phyloP scores from a whole-genome alignment of 2,329 filamentous ascomycete species.

The Byssothecium circinans region DNA sequence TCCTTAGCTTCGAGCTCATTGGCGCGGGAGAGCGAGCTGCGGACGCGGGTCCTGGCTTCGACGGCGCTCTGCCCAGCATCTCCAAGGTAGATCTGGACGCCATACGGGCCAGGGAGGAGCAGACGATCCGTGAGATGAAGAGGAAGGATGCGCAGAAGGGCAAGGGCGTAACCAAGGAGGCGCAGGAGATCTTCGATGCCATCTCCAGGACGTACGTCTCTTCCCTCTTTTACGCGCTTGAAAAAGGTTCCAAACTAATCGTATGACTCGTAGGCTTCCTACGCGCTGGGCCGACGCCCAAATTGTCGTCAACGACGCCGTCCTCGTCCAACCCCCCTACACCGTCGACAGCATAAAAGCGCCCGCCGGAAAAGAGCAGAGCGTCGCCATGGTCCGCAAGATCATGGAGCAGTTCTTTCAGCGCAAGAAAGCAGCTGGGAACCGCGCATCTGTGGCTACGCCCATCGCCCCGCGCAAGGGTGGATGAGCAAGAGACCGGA shows the following conservation, averaged over 20 bases:
- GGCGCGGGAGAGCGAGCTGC: slow-evolving; percentile 37
- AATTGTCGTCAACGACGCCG: slow-evolving; percentile 64
- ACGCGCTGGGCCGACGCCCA: slow-evolving; percentile 61
- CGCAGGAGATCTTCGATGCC: slow-evolving; percentile 65
- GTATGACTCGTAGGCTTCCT: slow-evolving; percentile 46
- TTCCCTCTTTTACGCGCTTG: not conserved
- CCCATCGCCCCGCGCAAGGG: slow-evolving; percentile 37
- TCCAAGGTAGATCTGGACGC: slow-evolving; percentile 58
- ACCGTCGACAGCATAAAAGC: slow-evolving; percentile 57
- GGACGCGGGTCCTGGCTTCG: slow-evolving; percentile 47
- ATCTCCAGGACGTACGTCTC: slow-evolving; percentile 58
- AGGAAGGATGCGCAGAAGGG: slow-evolving; percentile 60
- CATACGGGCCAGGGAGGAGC: slow-evolving; percentile 58
- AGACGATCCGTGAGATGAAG: slow-evolving; percentile 58
- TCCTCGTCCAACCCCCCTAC: slow-evolving; percentile 62
- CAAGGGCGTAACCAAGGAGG: slow-evolving; percentile 63
- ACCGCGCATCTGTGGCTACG: slow-evolving; percentile 31
- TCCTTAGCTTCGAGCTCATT: slow-evolving; percentile 60
- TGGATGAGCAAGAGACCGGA: slow-evolving; percentile 14
- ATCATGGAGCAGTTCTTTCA: slow-evolving; percentile 50
- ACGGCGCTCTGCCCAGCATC: slow-evolving; percentile 49
- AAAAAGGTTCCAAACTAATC: not conserved
- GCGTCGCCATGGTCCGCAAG: slow-evolving; percentile 48
- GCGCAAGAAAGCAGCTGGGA: slow-evolving; percentile 40
- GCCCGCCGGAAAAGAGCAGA: slow-evolving; percentile 46